These are phyloP conservation scores for Apiotrichum gamsii DNA, from an alignment of 1,284 basidiomycete genomes.

Conservation along the genomic window DNA sequence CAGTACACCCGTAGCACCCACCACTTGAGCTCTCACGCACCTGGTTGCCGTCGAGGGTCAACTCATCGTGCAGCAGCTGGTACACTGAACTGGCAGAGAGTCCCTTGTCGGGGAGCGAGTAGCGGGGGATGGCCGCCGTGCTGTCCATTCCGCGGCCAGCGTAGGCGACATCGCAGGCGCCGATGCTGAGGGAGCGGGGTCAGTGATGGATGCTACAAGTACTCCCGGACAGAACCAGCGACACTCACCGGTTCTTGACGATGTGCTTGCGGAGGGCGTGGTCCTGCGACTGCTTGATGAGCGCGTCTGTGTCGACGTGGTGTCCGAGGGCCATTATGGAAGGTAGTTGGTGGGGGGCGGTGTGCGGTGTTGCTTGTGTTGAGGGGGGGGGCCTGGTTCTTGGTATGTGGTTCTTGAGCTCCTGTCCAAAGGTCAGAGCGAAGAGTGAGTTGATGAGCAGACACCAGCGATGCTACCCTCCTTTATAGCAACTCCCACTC, in stretches of 20 bases:
- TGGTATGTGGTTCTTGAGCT: no score
- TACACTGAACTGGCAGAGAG: constrained; percentile 54
- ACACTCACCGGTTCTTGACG: neutral
- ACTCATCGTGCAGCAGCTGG: constrained; percentile 77
- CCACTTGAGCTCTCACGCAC: no score
- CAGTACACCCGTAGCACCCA: no score
- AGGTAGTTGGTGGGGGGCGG: neutral
- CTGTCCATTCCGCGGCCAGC: no score
- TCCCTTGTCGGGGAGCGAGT: constrained; percentile 46
- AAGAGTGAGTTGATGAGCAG: no score
- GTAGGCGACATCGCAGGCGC: constrained; percentile 38
- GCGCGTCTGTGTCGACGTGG: constrained; percentile 43
- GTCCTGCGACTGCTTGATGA: constrained; percentile 26
- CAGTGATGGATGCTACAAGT: no score
- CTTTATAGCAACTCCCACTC: no score
- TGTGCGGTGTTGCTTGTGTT: neutral
- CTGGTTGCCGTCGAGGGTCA: constrained; percentile 74
- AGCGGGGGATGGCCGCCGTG: constrained; percentile 47
- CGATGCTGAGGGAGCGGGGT: no score
- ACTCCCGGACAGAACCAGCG: neutral
- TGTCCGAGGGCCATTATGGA: constrained; percentile 2
- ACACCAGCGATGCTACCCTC: no score
- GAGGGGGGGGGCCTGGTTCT: no score
- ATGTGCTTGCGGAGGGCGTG: neutral
- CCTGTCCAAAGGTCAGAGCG: no score